Evolutionary conservation across 1,284 basidiomycete genomes (phyloP).

Genomic region (Peniophora sp.): DNA sequence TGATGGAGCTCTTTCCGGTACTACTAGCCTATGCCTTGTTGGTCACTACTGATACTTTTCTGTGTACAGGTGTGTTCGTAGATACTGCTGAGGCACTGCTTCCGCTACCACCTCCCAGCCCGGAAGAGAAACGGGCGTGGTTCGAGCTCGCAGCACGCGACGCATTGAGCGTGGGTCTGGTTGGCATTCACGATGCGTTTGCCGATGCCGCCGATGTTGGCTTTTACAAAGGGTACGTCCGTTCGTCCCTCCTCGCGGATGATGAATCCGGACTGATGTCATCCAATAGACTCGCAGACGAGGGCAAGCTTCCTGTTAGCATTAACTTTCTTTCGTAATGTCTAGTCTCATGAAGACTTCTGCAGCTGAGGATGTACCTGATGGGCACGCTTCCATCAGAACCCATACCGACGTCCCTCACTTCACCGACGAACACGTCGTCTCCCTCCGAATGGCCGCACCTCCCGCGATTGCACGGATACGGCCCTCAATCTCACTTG

Average conservation of each 20-base stretch:
- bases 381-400: conserved; percentile 61
- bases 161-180: conserved; percentile 70
- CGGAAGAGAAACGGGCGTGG: conserved; percentile 48
- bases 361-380: conserved; percentile 65
- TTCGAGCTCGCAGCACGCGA: conserved; percentile 60
- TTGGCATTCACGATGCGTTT: conserved; percentile 78
- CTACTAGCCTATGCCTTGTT: conserved; percentile 8
- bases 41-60: conserved; percentile 1
- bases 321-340: background rate
- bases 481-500: conserved; percentile 55
- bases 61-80: conserved; percentile 52
- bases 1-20: conserved; percentile 66
- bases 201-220: conserved; percentile 44
- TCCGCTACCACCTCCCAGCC: conserved; percentile 55
- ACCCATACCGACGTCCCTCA: background rate
- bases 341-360: background rate
- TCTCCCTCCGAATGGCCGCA: background rate
- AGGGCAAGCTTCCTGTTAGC: conserved; percentile 57
- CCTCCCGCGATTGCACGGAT: conserved; percentile 51
- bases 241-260: background rate
- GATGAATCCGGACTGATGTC: background rate
- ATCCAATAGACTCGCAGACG: conserved; percentile 30
- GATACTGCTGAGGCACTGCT: conserved; percentile 70
- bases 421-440: background rate
- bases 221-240: conserved; percentile 58